Evolutionary conservation across 129 eudicot species (phyloP), one percentile per base, ranked within the genome.

Genomic region (Solidago caesia): DNA sequence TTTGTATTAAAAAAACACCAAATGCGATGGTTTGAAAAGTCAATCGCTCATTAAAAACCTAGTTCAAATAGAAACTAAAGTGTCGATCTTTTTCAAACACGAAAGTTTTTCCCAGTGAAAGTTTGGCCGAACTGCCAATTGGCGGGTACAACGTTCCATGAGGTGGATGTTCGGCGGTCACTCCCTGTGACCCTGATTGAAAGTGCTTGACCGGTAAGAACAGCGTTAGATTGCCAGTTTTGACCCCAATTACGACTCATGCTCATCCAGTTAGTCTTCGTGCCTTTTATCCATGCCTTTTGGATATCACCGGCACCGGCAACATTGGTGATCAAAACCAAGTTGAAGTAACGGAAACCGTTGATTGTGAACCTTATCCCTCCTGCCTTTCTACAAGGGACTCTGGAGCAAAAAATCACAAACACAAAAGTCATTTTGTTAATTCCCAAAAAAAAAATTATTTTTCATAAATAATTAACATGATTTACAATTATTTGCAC

Each of bases 171-270:
- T 27, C 95, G 86, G 2, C 90, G 72, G 29, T 91, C 97, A 66
- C 97, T 86, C 33, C 82, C 80, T 10, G 76, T 78, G 15, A 91
- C 95, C 61, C 97, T 74, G 15, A 91, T 88, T 0, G 97, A 91
- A 52, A 91, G 88, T 8, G 95, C 47, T 75, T 91, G 97, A 6
- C 97, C 95, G 0, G 78, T 86, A 25, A 91, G 78, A 53, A 88
- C 87, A 1, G 85, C 72, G 51, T 86, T 86, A 3, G 95, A 84
- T 61, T 91, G 91, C 97, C 97, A 91, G 66, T 91, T 91, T 44
- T 91, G 97, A 9, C 95, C 97, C 97, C 97, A 88, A 64, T 91
- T 91, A 2, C 97, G 81, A 75, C 95, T 91, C 92, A 91, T 84
- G 75, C 76, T 81, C 84, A 91, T 86, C 97, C 97, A 91, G 0